Percentiles rank a stretch among this genome's conserved stretches.
Evolutionary conservation across 192 early-diverging fungal species (phyloP).

Genomic region (Umbelopsis ramanniana): DNA sequence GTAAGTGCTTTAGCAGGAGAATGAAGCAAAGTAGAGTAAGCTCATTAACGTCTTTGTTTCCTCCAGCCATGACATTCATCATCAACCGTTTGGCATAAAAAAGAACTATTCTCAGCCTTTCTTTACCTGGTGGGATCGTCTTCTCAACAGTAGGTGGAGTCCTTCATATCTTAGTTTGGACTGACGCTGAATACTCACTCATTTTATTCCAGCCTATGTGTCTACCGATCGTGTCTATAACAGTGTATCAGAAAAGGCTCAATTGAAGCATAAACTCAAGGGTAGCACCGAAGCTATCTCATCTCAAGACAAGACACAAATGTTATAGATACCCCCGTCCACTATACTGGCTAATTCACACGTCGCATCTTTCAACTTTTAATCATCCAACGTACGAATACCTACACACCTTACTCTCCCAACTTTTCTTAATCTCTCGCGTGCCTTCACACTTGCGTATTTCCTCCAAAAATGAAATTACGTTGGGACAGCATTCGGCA

Average conservation of each 20-base stretch:
- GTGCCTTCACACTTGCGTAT: neutral
- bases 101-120: slow-evolving; percentile 72
- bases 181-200: neutral
- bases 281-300: neutral
- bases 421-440: neutral
- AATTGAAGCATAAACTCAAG: neutral
- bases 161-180: neutral
- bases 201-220: neutral
- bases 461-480: slow-evolving; percentile 2
- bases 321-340: slow-evolving; percentile 18
- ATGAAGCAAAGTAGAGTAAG: neutral
- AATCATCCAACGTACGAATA: neutral
- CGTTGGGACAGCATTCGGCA: neutral
- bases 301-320: neutral
- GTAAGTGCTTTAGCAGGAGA: slow-evolving; percentile 52
- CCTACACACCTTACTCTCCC: neutral
- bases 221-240: slow-evolving; percentile 15
- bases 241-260: slow-evolving; percentile 1
- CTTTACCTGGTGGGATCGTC: slow-evolving; percentile 80
- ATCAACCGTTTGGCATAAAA: slow-evolving; percentile 62
- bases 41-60: neutral
- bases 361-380: neutral
- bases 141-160: slow-evolving; percentile 54
- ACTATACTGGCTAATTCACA: slow-evolving; percentile 2
- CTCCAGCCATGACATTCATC: slow-evolving; percentile 63